A percentile compares a stretch with the other conserved stretches of the same genome.
Conservation (phyloP, 805 yeast species). For the Sugiyamaella qingdaonensis region DNA sequence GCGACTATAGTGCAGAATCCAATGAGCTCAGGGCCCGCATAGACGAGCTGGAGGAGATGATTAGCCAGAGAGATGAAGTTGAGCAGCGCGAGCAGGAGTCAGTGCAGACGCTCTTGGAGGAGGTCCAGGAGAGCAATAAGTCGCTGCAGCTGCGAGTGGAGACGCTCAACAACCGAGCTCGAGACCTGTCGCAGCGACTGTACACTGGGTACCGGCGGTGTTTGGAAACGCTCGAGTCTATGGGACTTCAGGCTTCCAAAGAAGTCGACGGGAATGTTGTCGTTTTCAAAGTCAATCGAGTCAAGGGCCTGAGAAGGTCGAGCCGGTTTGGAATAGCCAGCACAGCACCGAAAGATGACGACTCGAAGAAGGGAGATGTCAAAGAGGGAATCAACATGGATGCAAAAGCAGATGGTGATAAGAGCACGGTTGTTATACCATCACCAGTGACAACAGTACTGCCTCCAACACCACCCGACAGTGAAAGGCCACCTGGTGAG, state of each 20-base stretch:
- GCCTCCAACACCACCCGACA: not conserved
- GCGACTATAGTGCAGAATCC: slow-evolving; percentile 46
- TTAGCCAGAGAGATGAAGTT: slow-evolving; percentile 31
- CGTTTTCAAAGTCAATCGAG: slow-evolving; percentile 48
- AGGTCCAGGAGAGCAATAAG: not conserved
- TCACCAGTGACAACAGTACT: not conserved
- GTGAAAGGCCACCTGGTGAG: not conserved
- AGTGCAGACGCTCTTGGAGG: not conserved
- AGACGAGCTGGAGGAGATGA: slow-evolving; percentile 49
- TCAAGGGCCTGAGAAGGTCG: slow-evolving; percentile 52
- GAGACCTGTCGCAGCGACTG: slow-evolving; percentile 41
- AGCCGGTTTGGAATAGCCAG: slow-evolving; percentile 3
- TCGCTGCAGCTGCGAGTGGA: slow-evolving; percentile 17
- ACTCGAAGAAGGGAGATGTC: not conserved
- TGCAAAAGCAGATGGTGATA: not conserved
- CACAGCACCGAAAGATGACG: not conserved
- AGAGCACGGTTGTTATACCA: not conserved
- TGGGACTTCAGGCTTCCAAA: slow-evolving; percentile 66
- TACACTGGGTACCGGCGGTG: slow-evolving; percentile 34
- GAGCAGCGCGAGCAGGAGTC: slow-evolving; percentile 13
- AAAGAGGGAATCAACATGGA: not conserved
- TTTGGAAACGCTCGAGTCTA: slow-evolving; percentile 62
- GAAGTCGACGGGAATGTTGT: slow-evolving; percentile 41
- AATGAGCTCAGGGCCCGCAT: slow-evolving; percentile 41
- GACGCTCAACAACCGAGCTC: slow-evolving; percentile 35